These are phyloP conservation scores for Pachysandra terminalis DNA, from an alignment of 164 flowering plant genomes.

Conservation along the genomic window DNA sequence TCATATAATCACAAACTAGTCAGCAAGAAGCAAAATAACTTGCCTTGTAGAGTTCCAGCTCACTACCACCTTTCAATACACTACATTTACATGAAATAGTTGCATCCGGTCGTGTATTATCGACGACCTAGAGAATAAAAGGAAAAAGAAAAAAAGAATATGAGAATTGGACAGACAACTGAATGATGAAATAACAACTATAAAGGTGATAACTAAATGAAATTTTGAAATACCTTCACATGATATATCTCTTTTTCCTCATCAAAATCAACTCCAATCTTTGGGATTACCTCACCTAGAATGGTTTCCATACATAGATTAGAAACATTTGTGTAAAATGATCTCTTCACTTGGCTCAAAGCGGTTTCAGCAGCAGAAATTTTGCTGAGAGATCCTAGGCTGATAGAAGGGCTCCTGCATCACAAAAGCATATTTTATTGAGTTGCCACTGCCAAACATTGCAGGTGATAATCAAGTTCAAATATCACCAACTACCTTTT, in stretches of 20 bases:
- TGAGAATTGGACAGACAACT: neutral
- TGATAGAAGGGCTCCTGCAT: constrained; percentile 28
- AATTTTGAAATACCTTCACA: constrained; percentile 44
- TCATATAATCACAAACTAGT: neutral
- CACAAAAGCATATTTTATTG: neutral
- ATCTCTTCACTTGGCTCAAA: constrained; percentile 26
- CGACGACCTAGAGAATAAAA: constrained; percentile 35
- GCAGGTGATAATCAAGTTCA: neutral
- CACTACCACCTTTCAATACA: constrained; percentile 19
- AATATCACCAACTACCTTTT: neutral
- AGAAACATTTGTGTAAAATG: constrained; percentile 39
- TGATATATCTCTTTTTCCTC: constrained; percentile 43
- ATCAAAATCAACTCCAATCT: constrained; percentile 31
- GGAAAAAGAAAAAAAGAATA: neutral
- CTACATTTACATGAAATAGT: constrained; percentile 58
- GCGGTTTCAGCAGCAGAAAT: constrained; percentile 21
- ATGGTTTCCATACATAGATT: constrained; percentile 31
- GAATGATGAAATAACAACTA: neutral
- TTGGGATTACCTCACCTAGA: constrained; percentile 25
- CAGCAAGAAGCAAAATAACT: constrained; percentile 9
- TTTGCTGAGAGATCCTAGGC: constrained; percentile 15
- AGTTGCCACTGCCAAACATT: neutral
- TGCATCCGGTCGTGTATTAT: constrained; percentile 31
- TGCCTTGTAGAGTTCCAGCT: constrained; percentile 51
- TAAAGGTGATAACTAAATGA: constrained; percentile 4